These are phyloP conservation scores for Hawksworthiomyces lignivorus DNA, from an alignment of 2,329 filamentous ascomycete species.

Conservation along the genomic window DNA sequence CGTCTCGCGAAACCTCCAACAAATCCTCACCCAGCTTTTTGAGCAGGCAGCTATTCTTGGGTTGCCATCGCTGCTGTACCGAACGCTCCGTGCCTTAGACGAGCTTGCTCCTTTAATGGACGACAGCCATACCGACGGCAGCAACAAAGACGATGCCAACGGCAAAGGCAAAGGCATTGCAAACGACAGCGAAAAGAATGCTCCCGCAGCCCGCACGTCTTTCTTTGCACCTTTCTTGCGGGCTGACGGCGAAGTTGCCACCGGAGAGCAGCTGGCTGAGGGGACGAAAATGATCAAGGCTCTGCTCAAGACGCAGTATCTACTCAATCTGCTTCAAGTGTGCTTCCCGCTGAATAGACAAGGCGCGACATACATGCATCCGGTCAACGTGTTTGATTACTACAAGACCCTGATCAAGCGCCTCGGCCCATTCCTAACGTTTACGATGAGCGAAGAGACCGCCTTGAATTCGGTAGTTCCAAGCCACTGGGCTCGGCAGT, in stretches of 20 bases:
- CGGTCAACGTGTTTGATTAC: constrained; percentile 77
- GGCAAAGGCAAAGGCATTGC: not conserved
- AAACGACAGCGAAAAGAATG: not conserved
- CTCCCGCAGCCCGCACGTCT: constrained; percentile 34
- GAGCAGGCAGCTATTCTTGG: constrained; percentile 75
- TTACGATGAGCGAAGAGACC: constrained; percentile 79
- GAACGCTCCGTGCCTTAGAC: constrained; percentile 63
- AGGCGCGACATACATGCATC: constrained; percentile 57
- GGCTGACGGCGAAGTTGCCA: constrained; percentile 28
- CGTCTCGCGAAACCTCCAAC: constrained; percentile 62
- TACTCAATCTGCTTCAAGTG: constrained; percentile 67
- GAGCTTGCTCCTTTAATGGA: constrained; percentile 59
- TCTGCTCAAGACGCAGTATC: constrained; percentile 65
- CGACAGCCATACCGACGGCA: not conserved
- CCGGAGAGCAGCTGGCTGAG: constrained; percentile 36
- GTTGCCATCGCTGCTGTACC: constrained; percentile 70
- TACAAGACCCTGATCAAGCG: constrained; percentile 67
- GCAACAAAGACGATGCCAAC: not conserved
- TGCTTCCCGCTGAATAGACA: constrained; percentile 66
- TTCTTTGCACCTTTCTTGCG: constrained; percentile 65
- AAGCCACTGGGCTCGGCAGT: constrained; percentile 47
- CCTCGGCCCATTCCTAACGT: constrained; percentile 69
- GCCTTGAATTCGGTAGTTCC: constrained; percentile 67
- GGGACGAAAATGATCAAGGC: constrained; percentile 77
- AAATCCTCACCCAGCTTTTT: constrained; percentile 68